phyloP scores from a whole-genome alignment of 73 alveolate species.

The Paramecium octaurelia region DNA sequence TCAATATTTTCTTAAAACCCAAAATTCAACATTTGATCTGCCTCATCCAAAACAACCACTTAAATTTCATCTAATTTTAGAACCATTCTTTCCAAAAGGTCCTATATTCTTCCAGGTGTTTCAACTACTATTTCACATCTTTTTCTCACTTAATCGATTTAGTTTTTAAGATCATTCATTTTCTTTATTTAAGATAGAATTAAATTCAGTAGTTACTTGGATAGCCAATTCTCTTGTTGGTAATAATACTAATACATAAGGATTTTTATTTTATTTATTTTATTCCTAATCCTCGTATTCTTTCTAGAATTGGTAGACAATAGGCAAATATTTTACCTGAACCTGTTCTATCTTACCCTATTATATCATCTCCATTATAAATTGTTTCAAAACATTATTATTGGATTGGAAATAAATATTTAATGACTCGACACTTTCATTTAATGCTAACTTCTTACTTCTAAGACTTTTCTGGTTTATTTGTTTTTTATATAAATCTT shows the following conservation, averaged over 20 bases:
- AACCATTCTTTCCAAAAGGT: slow-evolving; percentile 90
- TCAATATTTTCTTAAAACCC: slow-evolving; percentile 99
- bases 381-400: slow-evolving; percentile 81
- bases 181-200: slow-evolving; percentile 68
- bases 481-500: not conserved
- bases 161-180: slow-evolving; percentile 58
- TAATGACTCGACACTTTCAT: slow-evolving; percentile 43
- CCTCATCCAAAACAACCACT: slow-evolving; percentile 87
- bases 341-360: slow-evolving; percentile 94
- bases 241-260: slow-evolving; percentile 16
- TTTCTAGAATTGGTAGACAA: slow-evolving; percentile 71
- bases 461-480: slow-evolving; percentile 63
- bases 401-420: slow-evolving; percentile 84
- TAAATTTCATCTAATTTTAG: slow-evolving; percentile 25
- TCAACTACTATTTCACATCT: slow-evolving; percentile 98
- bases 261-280: not conserved
- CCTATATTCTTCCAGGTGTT: slow-evolving; percentile 99
- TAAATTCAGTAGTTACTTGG: slow-evolving; percentile 76
- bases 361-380: slow-evolving; percentile 81
- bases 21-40: slow-evolving; percentile 98
- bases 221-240: slow-evolving; percentile 78
- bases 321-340: slow-evolving; percentile 96
- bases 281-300: slow-evolving; percentile 77
- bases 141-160: slow-evolving; percentile 48
- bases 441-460: not conserved